phyloP scores from a whole-genome alignment of 2,329 filamentous ascomycete species.

The Talaromyces sp. region DNA sequence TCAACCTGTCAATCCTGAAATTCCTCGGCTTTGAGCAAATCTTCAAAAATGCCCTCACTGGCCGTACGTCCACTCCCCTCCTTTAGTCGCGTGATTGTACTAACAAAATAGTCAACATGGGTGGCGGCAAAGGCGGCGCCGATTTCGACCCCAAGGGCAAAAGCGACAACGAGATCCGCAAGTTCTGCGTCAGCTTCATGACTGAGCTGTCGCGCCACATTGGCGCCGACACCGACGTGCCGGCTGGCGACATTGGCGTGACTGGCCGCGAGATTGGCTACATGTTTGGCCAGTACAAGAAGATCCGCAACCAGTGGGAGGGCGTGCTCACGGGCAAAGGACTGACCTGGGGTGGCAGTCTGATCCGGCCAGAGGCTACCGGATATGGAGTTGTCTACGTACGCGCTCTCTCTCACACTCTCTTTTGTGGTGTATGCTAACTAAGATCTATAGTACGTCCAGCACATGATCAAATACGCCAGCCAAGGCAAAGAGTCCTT shows the following conservation, averaged over 20 bases:
- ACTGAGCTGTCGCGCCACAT: constrained; percentile 93
- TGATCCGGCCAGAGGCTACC: constrained; percentile 95
- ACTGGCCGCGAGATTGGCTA: constrained; percentile 87
- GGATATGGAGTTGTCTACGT: constrained; percentile 93
- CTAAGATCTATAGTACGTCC: constrained; percentile 59
- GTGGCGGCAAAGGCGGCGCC: constrained; percentile 93
- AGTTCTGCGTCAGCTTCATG: constrained; percentile 97
- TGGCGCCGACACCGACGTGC: constrained; percentile 90
- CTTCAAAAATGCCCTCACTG: constrained; percentile 99
- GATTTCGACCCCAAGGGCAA: constrained; percentile 99
- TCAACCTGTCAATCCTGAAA: constrained; percentile 70
- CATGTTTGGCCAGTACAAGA: constrained; percentile 91
- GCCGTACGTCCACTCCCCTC: constrained; percentile 56
- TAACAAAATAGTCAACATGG: constrained; percentile 67
- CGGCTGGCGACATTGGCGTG: constrained; percentile 95
- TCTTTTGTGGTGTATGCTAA: background rate
- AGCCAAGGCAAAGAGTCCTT: constrained; percentile 73
- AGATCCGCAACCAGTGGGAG: constrained; percentile 84
- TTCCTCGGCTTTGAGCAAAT: constrained; percentile 99
- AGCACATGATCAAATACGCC: constrained; percentile 90
- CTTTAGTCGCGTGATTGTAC: background rate
- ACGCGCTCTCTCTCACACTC: constrained; percentile 18
- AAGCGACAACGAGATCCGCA: constrained; percentile 92
- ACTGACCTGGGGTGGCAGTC: constrained; percentile 80
- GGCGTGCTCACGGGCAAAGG: constrained; percentile 97